Base-by-base conservation (phyloP, 2,329 filamentous ascomycete species). In the Aspergillus sp. region DNA sequence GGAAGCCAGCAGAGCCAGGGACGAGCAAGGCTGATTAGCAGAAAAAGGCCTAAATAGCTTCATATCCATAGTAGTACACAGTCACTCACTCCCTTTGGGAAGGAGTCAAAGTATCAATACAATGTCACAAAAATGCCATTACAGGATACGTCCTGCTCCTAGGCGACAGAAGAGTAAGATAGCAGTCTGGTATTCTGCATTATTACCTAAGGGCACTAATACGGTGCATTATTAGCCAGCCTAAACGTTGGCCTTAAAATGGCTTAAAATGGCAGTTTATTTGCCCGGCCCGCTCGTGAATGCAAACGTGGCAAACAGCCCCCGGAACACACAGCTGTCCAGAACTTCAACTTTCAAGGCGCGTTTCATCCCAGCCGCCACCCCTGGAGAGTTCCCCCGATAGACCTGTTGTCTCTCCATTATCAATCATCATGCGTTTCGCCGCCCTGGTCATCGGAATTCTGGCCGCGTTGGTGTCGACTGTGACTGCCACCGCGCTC, bases 401-500 rank as follows among this genome's bases (percentile, higher is more conserved):
- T 58, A 53, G 57, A 65, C 49, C 56, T 49, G 22, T 52, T 45
- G 59, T 54, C 59, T 66, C 65, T 63, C 63, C 60, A 55, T 57
- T 46, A 57, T 52, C 53, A 51, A 57, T 58, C 65, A 73, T 57
- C 57, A 93, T 93, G 90, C 89, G 86, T 80, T 76, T 88, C 65
- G 80, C 83, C 63, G 77, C 84, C 65, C 70, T 90, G 62, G 79
- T 86, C 56, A 81, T 85, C 68, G 86, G 89, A 80, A 84, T 95
- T 56, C 74, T 96, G 75, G 90, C 90, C 80, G 87, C 84, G 71
- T 78, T 91, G 65, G 80, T 87, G 58, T 88, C 89, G 61, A 81
- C 90, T 61, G 90, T 89, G 55, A 87, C 90, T 56, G 92, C 92
- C 42, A 99, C 95, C 4, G 93, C 95, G 46, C 84, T 99, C 73